Evolutionary conservation across 441 rosid species (phyloP).

Genomic region (Jatropha podagrica): DNA sequence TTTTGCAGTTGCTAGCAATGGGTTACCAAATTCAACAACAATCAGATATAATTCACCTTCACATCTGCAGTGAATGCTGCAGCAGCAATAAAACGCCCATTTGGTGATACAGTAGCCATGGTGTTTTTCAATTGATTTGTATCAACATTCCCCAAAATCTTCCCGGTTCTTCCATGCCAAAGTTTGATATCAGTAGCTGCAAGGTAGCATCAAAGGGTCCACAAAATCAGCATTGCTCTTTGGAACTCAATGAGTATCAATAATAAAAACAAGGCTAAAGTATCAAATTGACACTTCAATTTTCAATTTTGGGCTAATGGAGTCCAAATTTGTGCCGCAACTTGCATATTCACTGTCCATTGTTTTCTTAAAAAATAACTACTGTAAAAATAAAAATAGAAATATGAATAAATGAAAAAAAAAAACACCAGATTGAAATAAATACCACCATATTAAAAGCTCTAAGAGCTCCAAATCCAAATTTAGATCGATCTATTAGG

Average conservation of each 20-base stretch:
- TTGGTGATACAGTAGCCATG: constrained; percentile 90
- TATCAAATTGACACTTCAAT: not conserved
- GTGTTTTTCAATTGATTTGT: constrained; percentile 94
- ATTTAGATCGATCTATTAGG: too few species aligned
- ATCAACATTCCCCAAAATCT: constrained; percentile 51
- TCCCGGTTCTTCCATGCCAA: constrained; percentile 96
- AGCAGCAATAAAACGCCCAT: constrained; percentile 97
- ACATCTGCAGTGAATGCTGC: constrained; percentile 99
- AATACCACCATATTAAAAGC: too few species aligned
- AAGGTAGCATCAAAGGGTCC: constrained; percentile 3
- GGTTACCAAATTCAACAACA: not conserved
- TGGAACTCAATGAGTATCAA: not conserved
- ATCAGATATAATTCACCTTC: constrained; percentile 46
- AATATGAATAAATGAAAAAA: too few species aligned
- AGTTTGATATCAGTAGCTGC: constrained; percentile 89
- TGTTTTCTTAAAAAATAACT: too few species aligned
- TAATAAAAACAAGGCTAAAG: not conserved
- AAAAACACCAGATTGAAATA: too few species aligned
- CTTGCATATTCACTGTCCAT: too few species aligned
- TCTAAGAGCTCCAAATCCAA: too few species aligned
- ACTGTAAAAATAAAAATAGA: too few species aligned
- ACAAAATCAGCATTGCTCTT: constrained; percentile 16
- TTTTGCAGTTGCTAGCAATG: not conserved
- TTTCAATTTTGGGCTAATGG: too few species aligned
- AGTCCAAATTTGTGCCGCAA: too few species aligned